Evolutionary conservation across 352 stramenopile genomes (phyloP).

Genomic region (Thraustochytrium sp.): DNA sequence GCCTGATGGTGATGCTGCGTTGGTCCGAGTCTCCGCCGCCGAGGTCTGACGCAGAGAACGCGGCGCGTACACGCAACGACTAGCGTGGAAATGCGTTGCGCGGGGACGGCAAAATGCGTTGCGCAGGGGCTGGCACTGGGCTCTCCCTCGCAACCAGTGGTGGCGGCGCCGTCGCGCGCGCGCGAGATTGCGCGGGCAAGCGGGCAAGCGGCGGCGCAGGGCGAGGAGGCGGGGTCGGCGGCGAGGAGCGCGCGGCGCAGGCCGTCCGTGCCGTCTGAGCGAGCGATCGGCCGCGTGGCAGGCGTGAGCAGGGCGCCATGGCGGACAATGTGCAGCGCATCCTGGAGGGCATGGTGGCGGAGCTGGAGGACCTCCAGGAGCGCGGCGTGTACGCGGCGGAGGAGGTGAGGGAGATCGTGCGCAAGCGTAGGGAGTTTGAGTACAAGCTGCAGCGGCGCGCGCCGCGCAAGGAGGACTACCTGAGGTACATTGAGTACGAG

Average conservation of each 20-base stretch:
- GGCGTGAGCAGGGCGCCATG: conserved; percentile 62
- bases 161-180: too few relatives aligned
- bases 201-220: too few relatives aligned
- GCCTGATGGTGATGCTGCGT: too few relatives aligned
- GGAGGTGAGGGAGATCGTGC: conserved; percentile 81
- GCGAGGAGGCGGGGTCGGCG: not conserved
- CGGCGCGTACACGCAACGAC: too few relatives aligned
- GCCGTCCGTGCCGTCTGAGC: not conserved
- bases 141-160: too few relatives aligned
- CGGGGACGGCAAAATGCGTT: too few relatives aligned
- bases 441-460: conserved; percentile 79
- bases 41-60: too few relatives aligned
- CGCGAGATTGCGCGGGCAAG: too few relatives aligned
- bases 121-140: too few relatives aligned
- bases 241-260: not conserved
- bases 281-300: not conserved
- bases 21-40: too few relatives aligned
- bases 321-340: conserved; percentile 82
- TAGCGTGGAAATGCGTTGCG: too few relatives aligned
- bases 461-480: conserved; percentile 77
- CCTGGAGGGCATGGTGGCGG: conserved; percentile 87
- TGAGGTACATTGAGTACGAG: conserved; percentile 88
- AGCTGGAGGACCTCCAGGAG: conserved; percentile 82
- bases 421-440: conserved; percentile 78
- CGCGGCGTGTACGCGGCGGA: conserved; percentile 71